phyloP scores from a whole-genome alignment of 129 eudicot species.

The Helianthus tuberosus region DNA sequence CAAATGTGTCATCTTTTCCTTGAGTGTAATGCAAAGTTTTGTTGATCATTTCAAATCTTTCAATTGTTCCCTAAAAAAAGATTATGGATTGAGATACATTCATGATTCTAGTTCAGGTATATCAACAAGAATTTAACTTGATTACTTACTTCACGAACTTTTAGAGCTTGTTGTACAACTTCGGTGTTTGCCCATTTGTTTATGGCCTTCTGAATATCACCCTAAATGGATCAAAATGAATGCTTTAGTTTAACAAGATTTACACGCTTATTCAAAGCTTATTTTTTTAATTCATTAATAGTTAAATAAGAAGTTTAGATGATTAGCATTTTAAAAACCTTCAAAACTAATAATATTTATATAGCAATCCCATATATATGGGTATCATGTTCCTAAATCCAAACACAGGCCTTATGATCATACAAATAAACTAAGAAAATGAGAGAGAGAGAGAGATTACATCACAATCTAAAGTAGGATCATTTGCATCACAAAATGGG shows the following conservation, averaged over 20 bases:
- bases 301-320: too few relatives aligned
- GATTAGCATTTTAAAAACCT: too few relatives aligned
- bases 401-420: too few relatives aligned
- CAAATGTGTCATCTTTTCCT: slow-evolving; percentile 5
- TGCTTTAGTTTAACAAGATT: too few relatives aligned
- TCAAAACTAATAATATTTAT: too few relatives aligned
- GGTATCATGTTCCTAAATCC: too few relatives aligned
- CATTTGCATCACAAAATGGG: neutral
- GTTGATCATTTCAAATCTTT: slow-evolving; percentile 1
- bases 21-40: neutral
- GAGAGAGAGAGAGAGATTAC: neutral
- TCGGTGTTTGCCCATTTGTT: neutral
- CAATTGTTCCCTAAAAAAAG: neutral
- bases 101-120: neutral
- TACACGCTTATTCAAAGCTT: too few relatives aligned
- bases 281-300: too few relatives aligned
- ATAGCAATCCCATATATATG: too few relatives aligned
- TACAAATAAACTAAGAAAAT: too few relatives aligned
- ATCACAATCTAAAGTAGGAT: neutral
- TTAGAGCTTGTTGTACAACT: slow-evolving; percentile 18
- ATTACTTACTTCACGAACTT: slow-evolving; percentile 10
- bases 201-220: neutral
- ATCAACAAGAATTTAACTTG: neutral
- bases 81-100: neutral
- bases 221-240: neutral